Percentiles rank a stretch among this genome's conserved stretches.
Conservation (phyloP, 164 flowering plant species). For the Aristolochia contorta region DNA sequence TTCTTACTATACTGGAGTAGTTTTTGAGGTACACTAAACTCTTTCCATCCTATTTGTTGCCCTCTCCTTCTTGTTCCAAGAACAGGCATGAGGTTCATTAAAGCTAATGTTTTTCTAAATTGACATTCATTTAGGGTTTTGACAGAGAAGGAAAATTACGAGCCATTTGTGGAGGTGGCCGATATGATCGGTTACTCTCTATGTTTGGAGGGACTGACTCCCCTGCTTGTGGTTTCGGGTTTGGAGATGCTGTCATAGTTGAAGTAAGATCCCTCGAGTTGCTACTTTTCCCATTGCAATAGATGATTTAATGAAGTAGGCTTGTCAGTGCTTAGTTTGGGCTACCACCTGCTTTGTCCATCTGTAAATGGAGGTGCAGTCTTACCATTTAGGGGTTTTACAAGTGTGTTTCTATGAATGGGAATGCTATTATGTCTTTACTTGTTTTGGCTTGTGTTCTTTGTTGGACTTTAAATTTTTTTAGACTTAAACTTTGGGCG, state of each 20-base stretch:
- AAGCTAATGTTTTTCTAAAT: not conserved
- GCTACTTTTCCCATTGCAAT: not conserved
- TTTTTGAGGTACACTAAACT: slow-evolving; percentile 65
- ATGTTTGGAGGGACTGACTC: slow-evolving; percentile 90
- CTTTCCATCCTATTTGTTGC: not conserved
- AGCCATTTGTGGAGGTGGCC: slow-evolving; percentile 96
- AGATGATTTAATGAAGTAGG: too few relatives aligned
- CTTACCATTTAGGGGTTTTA: too few relatives aligned
- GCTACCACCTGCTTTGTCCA: too few relatives aligned
- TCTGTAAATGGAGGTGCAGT: too few relatives aligned
- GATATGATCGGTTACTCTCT: slow-evolving; percentile 74
- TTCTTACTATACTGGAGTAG: slow-evolving; percentile 94
- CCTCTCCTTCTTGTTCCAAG: too few relatives aligned
- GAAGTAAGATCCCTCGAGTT: slow-evolving; percentile 34
- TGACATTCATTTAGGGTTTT: slow-evolving; percentile 50
- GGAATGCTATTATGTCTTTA: too few relatives aligned
- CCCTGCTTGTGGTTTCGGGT: slow-evolving; percentile 97
- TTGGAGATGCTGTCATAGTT: slow-evolving; percentile 92
- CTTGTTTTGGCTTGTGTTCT: too few relatives aligned
- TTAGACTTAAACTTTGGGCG: too few relatives aligned
- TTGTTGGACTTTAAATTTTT: too few relatives aligned
- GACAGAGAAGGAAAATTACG: slow-evolving; percentile 79
- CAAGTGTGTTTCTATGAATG: too few relatives aligned
- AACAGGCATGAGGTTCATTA: not conserved
- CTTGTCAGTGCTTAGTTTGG: too few relatives aligned